Evolutionary conservation across 768 basidiomycete genomes (phyloP), one percentile per base, ranked within the genome.

Genomic region (Wakefieldia striispora): DNA sequence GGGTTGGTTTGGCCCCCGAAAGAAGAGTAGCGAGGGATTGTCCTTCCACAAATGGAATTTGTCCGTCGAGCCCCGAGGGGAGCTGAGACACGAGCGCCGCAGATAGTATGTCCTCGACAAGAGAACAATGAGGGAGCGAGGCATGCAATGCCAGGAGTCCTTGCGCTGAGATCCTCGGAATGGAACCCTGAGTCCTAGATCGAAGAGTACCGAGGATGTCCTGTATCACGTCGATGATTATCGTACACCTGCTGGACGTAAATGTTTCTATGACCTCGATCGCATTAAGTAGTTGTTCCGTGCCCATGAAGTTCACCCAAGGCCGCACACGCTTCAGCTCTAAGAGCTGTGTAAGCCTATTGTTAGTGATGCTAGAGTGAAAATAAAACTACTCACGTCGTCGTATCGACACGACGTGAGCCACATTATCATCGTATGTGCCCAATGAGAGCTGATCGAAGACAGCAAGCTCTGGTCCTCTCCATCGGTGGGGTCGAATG

Each of bases 261-360:
- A 48, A 45, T 6, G 43, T 38, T 17, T 57, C 55, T 42, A 77
- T 53, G 7, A 66, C 49, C 54, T 80, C 76, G 11, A 89, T 58
- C 6, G 79, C 65, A 6, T 63, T 54, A 4, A 80, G 65, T 3
- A 82, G 60, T 14, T 74, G 73, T 3, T 67, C 55, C 3, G 65
- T 58, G 6, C 69, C 61, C 56, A 85, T 74, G 57, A 78, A 86
- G 35, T 69, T 72, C 37, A 86, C 69, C 88, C 88, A 91, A 13
- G 53, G 54, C 0, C 36, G 49, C 5, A 29, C 53, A 43, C 40
- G 29, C 11, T n/a, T 49, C 41, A 51, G 53, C 61, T 64, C 54
- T 26, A 49, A 23, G 9, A 23, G 19, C 35, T 23, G 1, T 11
- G 21, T 49, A 35, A 55, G 19, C 40, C 47, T 13, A 35, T 3